These are phyloP conservation scores for Moelleriella libera DNA, from an alignment of 2,329 filamentous ascomycete genomes.

Conservation along the genomic window DNA sequence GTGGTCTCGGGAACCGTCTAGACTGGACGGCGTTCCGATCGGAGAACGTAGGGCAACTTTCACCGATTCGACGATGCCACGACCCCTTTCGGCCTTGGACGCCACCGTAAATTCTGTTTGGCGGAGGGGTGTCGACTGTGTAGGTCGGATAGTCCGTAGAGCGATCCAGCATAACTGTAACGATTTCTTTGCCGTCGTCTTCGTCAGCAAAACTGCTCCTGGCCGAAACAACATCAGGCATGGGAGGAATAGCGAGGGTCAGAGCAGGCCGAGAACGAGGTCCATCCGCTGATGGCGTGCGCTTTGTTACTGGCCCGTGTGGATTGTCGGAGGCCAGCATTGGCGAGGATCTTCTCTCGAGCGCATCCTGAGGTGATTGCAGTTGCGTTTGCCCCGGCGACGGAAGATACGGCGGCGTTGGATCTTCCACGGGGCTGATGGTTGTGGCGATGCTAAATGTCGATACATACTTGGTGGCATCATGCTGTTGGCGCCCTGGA, in stretches of 20 bases:
- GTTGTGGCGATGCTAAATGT: conserved; percentile 17
- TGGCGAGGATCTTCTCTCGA: conserved; percentile 34
- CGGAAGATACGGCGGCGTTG: conserved; percentile 1
- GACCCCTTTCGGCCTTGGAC: conserved; percentile 6
- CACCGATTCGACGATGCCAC: conserved; percentile 45
- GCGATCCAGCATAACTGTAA: conserved; percentile 30
- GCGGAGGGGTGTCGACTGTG: background rate
- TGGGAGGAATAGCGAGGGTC: background rate
- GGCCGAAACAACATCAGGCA: background rate
- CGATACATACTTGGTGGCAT: conserved; percentile 9
- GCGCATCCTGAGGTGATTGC: conserved; percentile 11
- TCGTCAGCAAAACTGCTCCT: conserved; percentile 5
- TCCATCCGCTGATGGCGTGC: background rate
- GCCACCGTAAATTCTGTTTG: conserved; percentile 5
- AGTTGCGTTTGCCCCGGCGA: conserved; percentile 2
- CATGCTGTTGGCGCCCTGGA: background rate
- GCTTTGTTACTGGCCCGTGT: background rate
- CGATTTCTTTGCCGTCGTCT: conserved; percentile 19
- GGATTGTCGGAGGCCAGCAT: conserved; percentile 23
- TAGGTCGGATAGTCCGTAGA: conserved; percentile 6
- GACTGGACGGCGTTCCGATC: conserved; percentile 29
- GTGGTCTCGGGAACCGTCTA: conserved; percentile 41
- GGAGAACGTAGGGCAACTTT: conserved; percentile 45
- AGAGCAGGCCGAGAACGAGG: background rate
- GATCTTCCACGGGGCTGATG: conserved; percentile 4